Base-by-base conservation (phyloP, 208 protist species). In the Polymyxa betae region DNA sequence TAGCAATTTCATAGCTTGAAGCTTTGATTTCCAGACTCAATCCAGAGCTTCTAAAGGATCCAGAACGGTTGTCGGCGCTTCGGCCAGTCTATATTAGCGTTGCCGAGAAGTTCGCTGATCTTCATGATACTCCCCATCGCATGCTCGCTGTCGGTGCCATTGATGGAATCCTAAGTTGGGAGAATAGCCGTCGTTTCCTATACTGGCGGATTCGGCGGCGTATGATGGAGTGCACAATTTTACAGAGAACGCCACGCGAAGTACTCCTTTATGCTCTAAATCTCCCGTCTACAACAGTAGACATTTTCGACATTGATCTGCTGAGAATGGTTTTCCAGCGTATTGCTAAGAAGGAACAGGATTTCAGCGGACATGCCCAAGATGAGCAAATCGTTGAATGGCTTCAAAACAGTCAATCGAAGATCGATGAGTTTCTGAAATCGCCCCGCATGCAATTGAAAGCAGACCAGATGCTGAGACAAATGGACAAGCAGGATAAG, bases 61-160 rank as follows among this genome's bases (percentile, higher is more conserved):
- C 16, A 5, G 16, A 82, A 82, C 72, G n/a, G 35, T 20, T 35
- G 72, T 40, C 24, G 24, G 5, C 88, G n/a, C 5, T 89, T 5
- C 72, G 72, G 16, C 35, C 96, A 72, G 93, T 96, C 68, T 99
- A 98, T 94, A 93, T 95, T 78, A 96, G 98, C 91, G 95, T 98
- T 0, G 97, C 97, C 0, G 94, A 98, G 89, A 94, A 96, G 77
- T 99, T 99, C 92, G 97, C 97, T 45, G 98, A 98, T 89, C 95
- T 99, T 38, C 98, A 99, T 92, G 98, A 99, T 94, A 97, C 95
- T 0, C 93, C 97, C 77, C 96, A 97, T 1, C 95, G 98, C 87
- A 99, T 99, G 98, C 95, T 96, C 89, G 96, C 96, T 24, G 98
- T 97, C 91, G 95, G 95, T 77, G 94, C 94, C 5, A 97, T 99